phyloP scores from a whole-genome alignment of 2,329 filamentous ascomycete species.

The Pochonia chlamydosporia region DNA sequence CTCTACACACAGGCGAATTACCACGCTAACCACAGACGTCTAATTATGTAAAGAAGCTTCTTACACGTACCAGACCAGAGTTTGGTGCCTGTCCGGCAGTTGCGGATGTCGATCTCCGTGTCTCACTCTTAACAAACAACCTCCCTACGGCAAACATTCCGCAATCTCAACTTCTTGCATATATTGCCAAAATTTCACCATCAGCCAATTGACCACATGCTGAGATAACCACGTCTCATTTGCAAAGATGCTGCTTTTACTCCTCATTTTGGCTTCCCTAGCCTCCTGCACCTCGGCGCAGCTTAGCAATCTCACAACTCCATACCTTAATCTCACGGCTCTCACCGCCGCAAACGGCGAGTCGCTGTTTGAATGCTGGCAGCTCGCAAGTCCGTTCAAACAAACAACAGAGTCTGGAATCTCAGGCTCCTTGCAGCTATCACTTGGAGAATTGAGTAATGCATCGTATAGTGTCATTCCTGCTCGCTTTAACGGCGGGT shows the following conservation, averaged over 20 bases:
- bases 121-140: too few species aligned
- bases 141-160: too few species aligned
- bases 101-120: too few species aligned
- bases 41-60: too few species aligned
- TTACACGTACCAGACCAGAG: too few species aligned
- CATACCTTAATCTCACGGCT: conserved; percentile 34
- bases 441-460: conserved; percentile 26
- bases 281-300: not conserved
- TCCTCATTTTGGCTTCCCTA: not conserved
- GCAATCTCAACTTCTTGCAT: too few species aligned
- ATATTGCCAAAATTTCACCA: too few species aligned
- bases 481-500: conserved; percentile 29
- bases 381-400: conserved; percentile 19
- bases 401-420: conserved; percentile 25
- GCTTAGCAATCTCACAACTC: conserved; percentile 4
- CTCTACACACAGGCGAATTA: too few species aligned
- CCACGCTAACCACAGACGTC: too few species aligned
- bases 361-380: conserved; percentile 41
- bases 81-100: too few species aligned
- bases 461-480: conserved; percentile 31
- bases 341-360: conserved; percentile 27
- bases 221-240: not conserved
- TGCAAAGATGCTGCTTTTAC: not conserved
- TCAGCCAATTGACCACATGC: too few species aligned
- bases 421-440: conserved; percentile 20